phyloP scores from a whole-genome alignment of 176 grass and related monocot genomes.

The Aegilops sharonensis region DNA sequence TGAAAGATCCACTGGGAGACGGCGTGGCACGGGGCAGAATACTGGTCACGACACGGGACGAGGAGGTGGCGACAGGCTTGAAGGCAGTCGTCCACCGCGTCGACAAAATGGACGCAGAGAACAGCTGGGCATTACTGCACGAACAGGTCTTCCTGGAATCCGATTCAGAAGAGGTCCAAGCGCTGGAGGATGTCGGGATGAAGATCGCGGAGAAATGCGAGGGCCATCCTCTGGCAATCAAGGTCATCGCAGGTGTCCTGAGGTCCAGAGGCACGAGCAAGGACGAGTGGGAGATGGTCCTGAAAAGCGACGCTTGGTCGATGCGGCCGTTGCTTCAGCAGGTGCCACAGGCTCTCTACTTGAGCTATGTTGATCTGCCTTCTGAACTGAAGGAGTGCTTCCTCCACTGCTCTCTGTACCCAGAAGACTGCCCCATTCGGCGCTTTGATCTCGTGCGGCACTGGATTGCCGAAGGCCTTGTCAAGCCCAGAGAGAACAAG shows the following conservation, averaged over 20 bases:
- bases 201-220: conserved; percentile 65
- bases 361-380: conserved; percentile 69
- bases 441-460: conserved; percentile 50
- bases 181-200: conserved; percentile 54
- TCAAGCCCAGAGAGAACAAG: conserved; percentile 28
- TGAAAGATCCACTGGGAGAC: conserved; percentile 54
- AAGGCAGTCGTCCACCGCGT: conserved; percentile 55
- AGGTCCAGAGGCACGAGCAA: conserved; percentile 45
- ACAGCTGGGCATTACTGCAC: conserved; percentile 52
- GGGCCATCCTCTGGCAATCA: conserved; percentile 74
- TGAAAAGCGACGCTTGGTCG: conserved; percentile 56
- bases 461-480: conserved; percentile 81
- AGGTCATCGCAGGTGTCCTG: conserved; percentile 58
- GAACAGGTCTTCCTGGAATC: conserved; percentile 34
- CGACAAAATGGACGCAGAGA: conserved; percentile 44
- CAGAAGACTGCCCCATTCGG: conserved; percentile 51
- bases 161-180: conserved; percentile 29
- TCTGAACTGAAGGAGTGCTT: conserved; percentile 81
- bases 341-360: conserved; percentile 55
- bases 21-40: conserved; percentile 58
- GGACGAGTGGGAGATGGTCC: conserved; percentile 59
- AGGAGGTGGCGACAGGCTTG: conserved; percentile 44
- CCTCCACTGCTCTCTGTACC: conserved; percentile 70
- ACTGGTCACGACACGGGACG: conserved; percentile 46
- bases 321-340: conserved; percentile 43